Evolutionary conservation across 805 yeast species (phyloP).

Genomic region (Myxozyma kluyveri): DNA sequence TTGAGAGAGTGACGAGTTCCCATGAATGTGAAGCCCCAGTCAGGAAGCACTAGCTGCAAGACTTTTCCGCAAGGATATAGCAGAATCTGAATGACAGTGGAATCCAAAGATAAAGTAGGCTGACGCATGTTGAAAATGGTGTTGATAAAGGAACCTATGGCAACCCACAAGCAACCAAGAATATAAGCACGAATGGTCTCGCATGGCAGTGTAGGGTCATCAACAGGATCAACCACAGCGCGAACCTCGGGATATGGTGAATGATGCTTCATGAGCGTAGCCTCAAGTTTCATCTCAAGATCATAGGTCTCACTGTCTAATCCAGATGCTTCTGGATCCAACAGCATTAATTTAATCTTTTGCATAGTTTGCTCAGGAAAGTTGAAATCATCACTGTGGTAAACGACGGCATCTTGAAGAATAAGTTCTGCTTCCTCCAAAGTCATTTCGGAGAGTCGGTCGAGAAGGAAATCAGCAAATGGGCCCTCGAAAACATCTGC

Average conservation of each 20-base stretch:
- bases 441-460: constrained; percentile 1
- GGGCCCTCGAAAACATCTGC: constrained; percentile 15
- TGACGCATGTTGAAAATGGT: constrained; percentile 55
- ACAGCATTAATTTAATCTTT: constrained; percentile 33
- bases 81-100: constrained; percentile 56
- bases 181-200: constrained; percentile 56
- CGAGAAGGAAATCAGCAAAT: constrained; percentile 14
- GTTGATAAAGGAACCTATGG: constrained; percentile 56
- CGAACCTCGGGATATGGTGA: constrained; percentile 62
- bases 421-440: constrained; percentile 40
- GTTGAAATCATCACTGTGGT: constrained; percentile 47
- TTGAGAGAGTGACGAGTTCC: constrained; percentile 47
- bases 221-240: constrained; percentile 33
- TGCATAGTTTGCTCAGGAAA: constrained; percentile 42
- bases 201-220: constrained; percentile 46
- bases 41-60: constrained; percentile 47
- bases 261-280: constrained; percentile 43
- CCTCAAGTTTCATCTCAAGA: constrained; percentile 44
- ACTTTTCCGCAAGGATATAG: constrained; percentile 57
- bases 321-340: constrained; percentile 18
- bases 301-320: constrained; percentile 7
- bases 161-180: constrained; percentile 51
- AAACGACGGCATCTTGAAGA: constrained; percentile 39
- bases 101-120: constrained; percentile 51
- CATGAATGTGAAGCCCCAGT: constrained; percentile 43